These are phyloP conservation scores for Linum lewisii DNA, from an alignment of 345 rosid genomes.

Conservation along the genomic window DNA sequence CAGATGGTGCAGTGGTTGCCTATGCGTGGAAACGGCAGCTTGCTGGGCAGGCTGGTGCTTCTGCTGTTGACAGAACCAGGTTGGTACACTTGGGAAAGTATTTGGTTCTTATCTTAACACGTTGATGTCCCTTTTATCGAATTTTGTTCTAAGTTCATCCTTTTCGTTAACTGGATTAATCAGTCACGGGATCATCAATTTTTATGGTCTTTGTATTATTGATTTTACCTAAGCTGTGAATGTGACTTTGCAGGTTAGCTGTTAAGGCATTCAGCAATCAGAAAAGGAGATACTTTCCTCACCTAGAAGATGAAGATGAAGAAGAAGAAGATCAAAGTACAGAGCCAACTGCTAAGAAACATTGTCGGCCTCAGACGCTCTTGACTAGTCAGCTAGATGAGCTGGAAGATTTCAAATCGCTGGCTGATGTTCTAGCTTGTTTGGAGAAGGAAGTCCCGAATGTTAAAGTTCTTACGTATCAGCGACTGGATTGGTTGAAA, in stretches of 20 bases:
- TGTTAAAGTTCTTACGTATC: constrained; percentile 58
- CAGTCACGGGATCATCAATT: not conserved
- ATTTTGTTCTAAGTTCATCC: no score
- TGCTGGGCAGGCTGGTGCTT: constrained; percentile 99
- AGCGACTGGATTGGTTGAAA: constrained; percentile 76
- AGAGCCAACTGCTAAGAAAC: constrained; percentile 46
- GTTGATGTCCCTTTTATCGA: no score
- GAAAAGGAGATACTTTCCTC: constrained; percentile 81
- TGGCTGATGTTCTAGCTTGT: constrained; percentile 47
- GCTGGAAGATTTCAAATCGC: constrained; percentile 38
- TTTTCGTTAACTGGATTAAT: not conserved
- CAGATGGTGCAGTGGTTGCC: constrained; percentile 94
- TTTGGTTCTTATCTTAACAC: no score
- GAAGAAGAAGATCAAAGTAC: constrained; percentile 22
- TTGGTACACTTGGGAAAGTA: constrained; percentile 11
- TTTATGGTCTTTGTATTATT: not conserved
- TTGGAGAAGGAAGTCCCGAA: constrained; percentile 51
- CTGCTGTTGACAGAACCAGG: constrained; percentile 98
- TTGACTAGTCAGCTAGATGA: constrained; percentile 32
- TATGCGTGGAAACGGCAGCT: constrained; percentile 98
- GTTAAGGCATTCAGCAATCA: constrained; percentile 93
- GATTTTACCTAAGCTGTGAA: not conserved
- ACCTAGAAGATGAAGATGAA: constrained; percentile 51
- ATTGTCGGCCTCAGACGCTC: constrained; percentile 26
- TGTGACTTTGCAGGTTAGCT: constrained; percentile 51